These are phyloP conservation scores for Tuber indicum DNA, from an alignment of 495 filamentous ascomycete species.

Conservation along the genomic window DNA sequence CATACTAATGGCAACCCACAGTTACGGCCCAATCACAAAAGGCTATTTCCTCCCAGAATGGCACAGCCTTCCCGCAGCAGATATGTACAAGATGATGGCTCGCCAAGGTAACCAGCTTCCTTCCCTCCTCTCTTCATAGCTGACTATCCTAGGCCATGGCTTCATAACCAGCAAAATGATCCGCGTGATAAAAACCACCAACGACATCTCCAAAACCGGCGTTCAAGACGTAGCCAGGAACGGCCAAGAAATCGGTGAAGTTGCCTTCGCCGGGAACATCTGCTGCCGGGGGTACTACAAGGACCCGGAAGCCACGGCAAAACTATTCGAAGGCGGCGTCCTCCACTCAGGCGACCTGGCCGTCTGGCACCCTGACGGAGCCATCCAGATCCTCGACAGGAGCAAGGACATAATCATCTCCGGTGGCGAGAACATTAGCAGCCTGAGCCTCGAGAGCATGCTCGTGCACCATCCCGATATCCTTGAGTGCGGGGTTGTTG, in stretches of 20 bases:
- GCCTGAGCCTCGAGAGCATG: conserved; percentile 84
- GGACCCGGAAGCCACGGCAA: conserved; percentile 75
- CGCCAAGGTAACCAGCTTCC: conserved; percentile 55
- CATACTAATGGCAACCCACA: conserved; percentile 49
- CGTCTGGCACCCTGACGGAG: conserved; percentile 83
- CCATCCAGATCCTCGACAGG: conserved; percentile 84
- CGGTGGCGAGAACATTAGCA: conserved; percentile 95
- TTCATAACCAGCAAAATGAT: conserved; percentile 77
- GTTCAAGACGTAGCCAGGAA: conserved; percentile 71
- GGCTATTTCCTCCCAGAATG: conserved; percentile 80
- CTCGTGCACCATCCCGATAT: conserved; percentile 83
- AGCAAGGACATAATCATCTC: conserved; percentile 98
- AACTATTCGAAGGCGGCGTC: conserved; percentile 81
- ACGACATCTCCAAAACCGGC: conserved; percentile 51
- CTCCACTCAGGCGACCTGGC: conserved; percentile 87
- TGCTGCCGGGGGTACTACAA: conserved; percentile 89
- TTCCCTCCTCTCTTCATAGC: not conserved
- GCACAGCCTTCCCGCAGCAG: conserved; percentile 61
- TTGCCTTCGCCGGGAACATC: conserved; percentile 85
- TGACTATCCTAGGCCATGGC: conserved; percentile 55
- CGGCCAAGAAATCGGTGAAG: conserved; percentile 88
- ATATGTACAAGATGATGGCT: conserved; percentile 81
- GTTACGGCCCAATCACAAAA: conserved; percentile 89
- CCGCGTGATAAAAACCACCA: conserved; percentile 73
- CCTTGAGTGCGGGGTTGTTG: conserved; percentile 83